These are phyloP conservation scores for Cutaneotrichosporon arboriforme DNA, from an alignment of 1,284 basidiomycete species.

Conservation along the genomic window DNA sequence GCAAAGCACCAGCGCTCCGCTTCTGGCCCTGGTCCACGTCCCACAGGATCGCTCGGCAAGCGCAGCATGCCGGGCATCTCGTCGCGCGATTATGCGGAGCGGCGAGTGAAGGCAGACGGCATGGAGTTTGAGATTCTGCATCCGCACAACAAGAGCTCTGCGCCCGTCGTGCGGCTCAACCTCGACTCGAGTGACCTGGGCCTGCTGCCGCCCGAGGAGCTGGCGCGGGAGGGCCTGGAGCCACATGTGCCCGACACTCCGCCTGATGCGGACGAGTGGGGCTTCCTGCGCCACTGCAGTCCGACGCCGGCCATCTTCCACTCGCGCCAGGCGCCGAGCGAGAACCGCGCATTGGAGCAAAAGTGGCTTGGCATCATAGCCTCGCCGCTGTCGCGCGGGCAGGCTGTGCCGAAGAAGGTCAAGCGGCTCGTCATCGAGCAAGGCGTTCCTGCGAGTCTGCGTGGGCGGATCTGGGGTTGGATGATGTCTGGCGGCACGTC, in stretches of 20 bases:
- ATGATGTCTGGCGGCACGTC: slow-evolving; percentile 70
- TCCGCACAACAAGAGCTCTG: slow-evolving; percentile 22
- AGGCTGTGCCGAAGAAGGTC: slow-evolving; percentile 77
- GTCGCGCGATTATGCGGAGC: slow-evolving; percentile 40
- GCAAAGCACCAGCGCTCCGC: not conserved
- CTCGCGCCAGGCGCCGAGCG: slow-evolving; percentile 25
- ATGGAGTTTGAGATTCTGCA: slow-evolving; percentile 47
- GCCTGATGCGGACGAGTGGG: slow-evolving; percentile 45
- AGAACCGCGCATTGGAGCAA: slow-evolving; percentile 37
- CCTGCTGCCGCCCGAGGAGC: slow-evolving; percentile 4
- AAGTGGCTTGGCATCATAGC: slow-evolving; percentile 59
- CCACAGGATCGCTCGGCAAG: not conserved
- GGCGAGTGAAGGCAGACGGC: slow-evolving; percentile 41
- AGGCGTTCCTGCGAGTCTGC: slow-evolving; percentile 72
- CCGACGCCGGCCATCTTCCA: slow-evolving; percentile 39
- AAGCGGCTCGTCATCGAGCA: slow-evolving; percentile 68
- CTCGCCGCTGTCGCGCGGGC: slow-evolving; percentile 58
- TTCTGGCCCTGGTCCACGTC: not conserved
- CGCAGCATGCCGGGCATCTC: slow-evolving; percentile 24
- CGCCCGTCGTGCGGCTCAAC: not conserved
- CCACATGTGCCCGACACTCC: not conserved
- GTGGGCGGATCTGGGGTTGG: slow-evolving; percentile 74
- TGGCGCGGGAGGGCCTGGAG: slow-evolving; percentile 2
- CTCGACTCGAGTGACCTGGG: slow-evolving; percentile 11
- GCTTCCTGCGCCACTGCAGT: slow-evolving; percentile 36